Evolutionary conservation across 73 alveolate genomes (phyloP).

Genomic region (Breviolum minutum): DNA sequence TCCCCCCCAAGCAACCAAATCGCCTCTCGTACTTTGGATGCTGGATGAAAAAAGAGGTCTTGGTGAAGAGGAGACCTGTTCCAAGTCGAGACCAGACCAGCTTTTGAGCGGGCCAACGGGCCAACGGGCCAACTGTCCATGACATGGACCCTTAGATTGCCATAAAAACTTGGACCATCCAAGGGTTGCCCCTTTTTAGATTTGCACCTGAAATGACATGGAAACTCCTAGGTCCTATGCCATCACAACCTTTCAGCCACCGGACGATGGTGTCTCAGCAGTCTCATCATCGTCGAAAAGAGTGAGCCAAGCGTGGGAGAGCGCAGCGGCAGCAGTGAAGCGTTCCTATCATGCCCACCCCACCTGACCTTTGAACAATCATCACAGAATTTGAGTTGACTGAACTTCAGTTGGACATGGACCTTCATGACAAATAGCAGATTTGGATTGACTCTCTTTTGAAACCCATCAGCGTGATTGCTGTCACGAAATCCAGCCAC

Average conservation of each 20-base stretch:
- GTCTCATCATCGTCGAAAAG: neutral
- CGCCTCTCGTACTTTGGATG: slow-evolving; percentile 43
- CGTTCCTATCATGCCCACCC: neutral
- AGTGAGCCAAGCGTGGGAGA: slow-evolving; percentile 1
- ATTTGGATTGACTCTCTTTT: no score
- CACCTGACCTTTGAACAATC: no score
- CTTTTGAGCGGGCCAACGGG: no score
- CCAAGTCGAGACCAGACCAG: no score
- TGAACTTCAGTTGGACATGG: no score
- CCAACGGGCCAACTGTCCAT: neutral
- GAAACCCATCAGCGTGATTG: no score
- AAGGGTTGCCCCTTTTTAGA: neutral
- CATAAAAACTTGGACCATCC: no score
- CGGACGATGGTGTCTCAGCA: neutral
- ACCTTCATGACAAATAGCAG: no score
- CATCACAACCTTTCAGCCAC: neutral
- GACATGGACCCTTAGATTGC: neutral
- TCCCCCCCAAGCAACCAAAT: neutral
- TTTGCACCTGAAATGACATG: no score
- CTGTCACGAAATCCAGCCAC: no score
- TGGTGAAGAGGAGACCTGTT: slow-evolving; percentile 26
- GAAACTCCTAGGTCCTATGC: neutral
- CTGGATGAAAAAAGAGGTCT: slow-evolving; percentile 34
- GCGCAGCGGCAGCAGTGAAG: slow-evolving; percentile 34
- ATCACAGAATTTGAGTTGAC: neutral